phyloP scores from a whole-genome alignment of 23 red algal species.

The Gracilaria gracilis region DNA sequence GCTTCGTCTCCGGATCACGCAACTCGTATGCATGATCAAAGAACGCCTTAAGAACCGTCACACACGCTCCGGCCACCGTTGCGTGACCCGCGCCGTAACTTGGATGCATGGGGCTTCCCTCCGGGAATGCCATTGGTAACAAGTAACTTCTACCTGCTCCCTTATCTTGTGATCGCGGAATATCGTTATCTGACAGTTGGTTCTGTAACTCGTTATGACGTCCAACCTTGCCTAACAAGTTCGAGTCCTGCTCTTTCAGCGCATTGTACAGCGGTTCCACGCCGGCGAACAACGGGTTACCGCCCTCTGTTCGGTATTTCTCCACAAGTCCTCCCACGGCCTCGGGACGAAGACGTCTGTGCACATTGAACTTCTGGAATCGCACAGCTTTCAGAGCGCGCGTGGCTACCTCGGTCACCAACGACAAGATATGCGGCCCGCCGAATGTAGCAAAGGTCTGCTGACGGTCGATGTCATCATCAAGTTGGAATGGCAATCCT shows the following conservation, averaged over 20 bases:
- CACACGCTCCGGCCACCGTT: conserved; percentile 75
- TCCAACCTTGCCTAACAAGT: conserved; percentile 1
- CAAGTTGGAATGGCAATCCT: conserved; percentile 46
- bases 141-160: neutral
- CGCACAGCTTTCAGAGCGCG: conserved; percentile 79
- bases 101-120: conserved; percentile 77
- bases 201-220: conserved; percentile 38
- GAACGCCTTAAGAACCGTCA: conserved; percentile 72
- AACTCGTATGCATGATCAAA: conserved; percentile 54
- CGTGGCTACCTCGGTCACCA: conserved; percentile 78
- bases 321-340: conserved; percentile 56
- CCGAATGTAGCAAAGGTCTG: conserved; percentile 68
- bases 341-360: conserved; percentile 73
- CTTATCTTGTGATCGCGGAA: neutral
- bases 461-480: conserved; percentile 51
- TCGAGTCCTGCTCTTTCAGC: neutral
- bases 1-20: neutral
- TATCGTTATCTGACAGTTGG: conserved; percentile 6
- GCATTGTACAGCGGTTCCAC: conserved; percentile 18
- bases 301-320: neutral
- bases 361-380: conserved; percentile 75
- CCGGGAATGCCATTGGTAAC: conserved; percentile 76
- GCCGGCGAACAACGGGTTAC: neutral
- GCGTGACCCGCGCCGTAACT: conserved; percentile 80
- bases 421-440: conserved; percentile 67